Evolutionary conservation across 768 basidiomycete species (phyloP).

Genomic region (Rhizopogon roseolus): DNA sequence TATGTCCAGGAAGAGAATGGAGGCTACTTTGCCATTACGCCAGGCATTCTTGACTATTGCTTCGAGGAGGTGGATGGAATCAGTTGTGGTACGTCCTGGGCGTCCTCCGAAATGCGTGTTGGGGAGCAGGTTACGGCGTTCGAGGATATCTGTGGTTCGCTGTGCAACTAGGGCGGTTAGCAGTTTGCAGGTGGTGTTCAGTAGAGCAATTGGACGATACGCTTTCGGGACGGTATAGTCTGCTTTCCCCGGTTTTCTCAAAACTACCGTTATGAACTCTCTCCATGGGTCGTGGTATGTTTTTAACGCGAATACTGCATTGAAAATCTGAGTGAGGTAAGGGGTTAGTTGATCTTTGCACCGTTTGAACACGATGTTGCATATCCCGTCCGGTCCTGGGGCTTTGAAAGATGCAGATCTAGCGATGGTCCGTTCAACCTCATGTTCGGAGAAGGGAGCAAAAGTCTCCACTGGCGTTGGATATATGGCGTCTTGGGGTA

Average conservation of each 20-base stretch:
- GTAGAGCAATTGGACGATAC: constrained; percentile 33
- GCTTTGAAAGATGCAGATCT: constrained; percentile 10
- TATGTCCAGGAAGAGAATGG: constrained; percentile 34
- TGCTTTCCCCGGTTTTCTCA: constrained; percentile 31
- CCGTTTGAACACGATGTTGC: constrained; percentile 17
- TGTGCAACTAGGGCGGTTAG: constrained; percentile 20
- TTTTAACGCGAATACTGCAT: constrained; percentile 7
- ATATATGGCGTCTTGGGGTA: constrained; percentile 1
- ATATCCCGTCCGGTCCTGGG: constrained; percentile 22
- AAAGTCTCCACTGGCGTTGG: background rate
- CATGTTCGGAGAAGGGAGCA: constrained; percentile 1
- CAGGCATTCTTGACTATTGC: constrained; percentile 34
- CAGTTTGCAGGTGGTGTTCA: constrained; percentile 27
- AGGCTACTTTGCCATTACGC: constrained; percentile 27
- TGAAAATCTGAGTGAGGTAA: constrained; percentile 7
- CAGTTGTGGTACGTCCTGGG: constrained; percentile 31
- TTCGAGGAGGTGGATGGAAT: constrained; percentile 29
- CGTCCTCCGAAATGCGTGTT: constrained; percentile 32
- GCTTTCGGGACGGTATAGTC: constrained; percentile 30
- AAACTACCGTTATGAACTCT: constrained; percentile 22
- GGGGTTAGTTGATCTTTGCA: constrained; percentile 7
- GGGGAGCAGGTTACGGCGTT: constrained; percentile 30
- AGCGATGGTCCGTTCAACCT: constrained; percentile 4
- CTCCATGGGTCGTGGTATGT: constrained; percentile 17
- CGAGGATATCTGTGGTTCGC: constrained; percentile 18